Conservation (phyloP, 192 early-diverging fungal genomes). For the Gaertneriomyces sp. region DNA sequence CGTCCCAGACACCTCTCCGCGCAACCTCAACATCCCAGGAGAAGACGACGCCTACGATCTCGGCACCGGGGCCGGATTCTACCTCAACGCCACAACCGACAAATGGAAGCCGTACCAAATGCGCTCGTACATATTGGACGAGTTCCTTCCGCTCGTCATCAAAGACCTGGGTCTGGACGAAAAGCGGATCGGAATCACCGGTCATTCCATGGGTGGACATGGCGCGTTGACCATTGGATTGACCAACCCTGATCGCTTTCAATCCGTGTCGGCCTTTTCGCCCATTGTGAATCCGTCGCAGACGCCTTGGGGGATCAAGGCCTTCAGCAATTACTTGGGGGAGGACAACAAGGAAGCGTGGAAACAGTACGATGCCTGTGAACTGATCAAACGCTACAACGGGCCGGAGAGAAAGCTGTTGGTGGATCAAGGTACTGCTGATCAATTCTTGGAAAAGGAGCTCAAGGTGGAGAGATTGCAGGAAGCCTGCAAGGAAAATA, state of each 20-base stretch:
- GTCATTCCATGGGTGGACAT: constrained; percentile 74
- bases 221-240: constrained; percentile 76
- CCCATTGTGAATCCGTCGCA: constrained; percentile 74
- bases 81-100: constrained; percentile 69
- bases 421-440: constrained; percentile 66
- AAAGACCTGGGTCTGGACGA: constrained; percentile 55
- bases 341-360: constrained; percentile 48
- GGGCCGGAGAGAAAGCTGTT: constrained; percentile 40
- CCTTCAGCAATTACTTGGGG: constrained; percentile 75
- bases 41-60: constrained; percentile 69
- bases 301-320: constrained; percentile 77
- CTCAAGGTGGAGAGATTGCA: constrained; percentile 62
- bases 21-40: constrained; percentile 59
- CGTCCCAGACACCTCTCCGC: constrained; percentile 83
- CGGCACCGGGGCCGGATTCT: constrained; percentile 60
- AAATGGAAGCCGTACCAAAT: constrained; percentile 81
- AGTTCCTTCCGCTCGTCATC: constrained; percentile 62
- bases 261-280: constrained; percentile 74
- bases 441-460: constrained; percentile 65
- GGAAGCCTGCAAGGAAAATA: constrained; percentile 37
- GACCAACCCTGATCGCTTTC: constrained; percentile 68
- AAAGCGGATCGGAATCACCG: constrained; percentile 29
- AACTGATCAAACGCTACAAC: constrained; percentile 55
- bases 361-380: constrained; percentile 72
- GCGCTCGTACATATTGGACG: constrained; percentile 74